These are phyloP conservation scores for Eucalyptus paniculata DNA, from an alignment of 345 rosid genomes.

Conservation along the genomic window DNA sequence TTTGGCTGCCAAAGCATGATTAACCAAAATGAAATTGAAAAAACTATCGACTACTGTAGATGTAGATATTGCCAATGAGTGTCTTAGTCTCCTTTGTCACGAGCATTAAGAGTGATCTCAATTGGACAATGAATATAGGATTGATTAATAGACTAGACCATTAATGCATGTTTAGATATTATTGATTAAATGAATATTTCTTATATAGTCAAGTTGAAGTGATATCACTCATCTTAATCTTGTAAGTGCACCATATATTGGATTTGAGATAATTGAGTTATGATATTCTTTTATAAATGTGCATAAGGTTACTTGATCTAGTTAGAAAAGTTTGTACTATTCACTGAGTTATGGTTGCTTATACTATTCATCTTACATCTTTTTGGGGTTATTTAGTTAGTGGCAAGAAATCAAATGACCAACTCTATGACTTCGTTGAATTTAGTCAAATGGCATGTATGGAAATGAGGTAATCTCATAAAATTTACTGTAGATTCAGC, in stretches of 20 bases:
- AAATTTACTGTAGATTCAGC: no score
- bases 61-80: not conserved
- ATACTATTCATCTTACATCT: not conserved
- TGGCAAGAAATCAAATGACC: no score
- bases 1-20: conserved; percentile 54
- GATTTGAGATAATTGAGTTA: not conserved
- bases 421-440: not conserved
- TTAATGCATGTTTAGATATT: no score
- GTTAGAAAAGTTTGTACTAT: not conserved
- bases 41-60: not conserved
- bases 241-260: no score
- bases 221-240: not conserved
- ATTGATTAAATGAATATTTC: not conserved
- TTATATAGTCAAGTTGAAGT: not conserved
- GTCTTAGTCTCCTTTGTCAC: not conserved
- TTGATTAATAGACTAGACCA: not conserved
- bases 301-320: not conserved
- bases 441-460: not conserved
- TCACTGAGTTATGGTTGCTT: accelerated
- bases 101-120: not conserved
- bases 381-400: no score
- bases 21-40: not conserved
- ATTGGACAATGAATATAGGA: not conserved
- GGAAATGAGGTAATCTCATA: not conserved
- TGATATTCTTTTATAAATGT: not conserved